phyloP scores from a whole-genome alignment of 108 stramenopile species.

The Skeletonema menzelii region DNA sequence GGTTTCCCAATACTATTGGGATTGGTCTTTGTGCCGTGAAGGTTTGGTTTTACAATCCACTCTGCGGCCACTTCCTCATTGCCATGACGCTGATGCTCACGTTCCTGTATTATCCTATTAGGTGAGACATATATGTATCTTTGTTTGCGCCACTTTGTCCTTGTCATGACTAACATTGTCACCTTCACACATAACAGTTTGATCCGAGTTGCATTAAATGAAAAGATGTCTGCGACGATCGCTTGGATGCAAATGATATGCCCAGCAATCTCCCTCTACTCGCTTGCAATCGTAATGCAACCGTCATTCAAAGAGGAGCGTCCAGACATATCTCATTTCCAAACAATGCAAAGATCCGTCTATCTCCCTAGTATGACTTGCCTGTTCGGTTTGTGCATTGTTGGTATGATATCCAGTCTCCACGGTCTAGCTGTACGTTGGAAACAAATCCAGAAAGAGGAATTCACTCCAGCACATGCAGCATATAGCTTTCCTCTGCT shows the following conservation, averaged over 20 bases:
- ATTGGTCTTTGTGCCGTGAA: conserved; percentile 77
- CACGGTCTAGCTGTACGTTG: conserved; percentile 59
- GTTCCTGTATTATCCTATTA: conserved; percentile 35
- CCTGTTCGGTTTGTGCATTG: conserved; percentile 57
- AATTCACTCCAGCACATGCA: conserved; percentile 83
- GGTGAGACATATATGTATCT: neutral
- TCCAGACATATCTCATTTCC: conserved; percentile 72
- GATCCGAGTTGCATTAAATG: conserved; percentile 67
- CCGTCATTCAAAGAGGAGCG: conserved; percentile 78
- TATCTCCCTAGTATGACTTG: conserved; percentile 76
- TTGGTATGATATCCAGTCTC: conserved; percentile 71
- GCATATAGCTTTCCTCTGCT: conserved; percentile 79
- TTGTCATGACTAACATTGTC: neutral
- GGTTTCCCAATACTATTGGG: conserved; percentile 81
- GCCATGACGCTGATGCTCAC: conserved; percentile 69
- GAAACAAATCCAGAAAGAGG: conserved; percentile 52
- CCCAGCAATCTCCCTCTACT: conserved; percentile 64
- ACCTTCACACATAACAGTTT: conserved; percentile 2
- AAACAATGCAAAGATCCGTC: conserved; percentile 66
- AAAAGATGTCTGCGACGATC: conserved; percentile 76
- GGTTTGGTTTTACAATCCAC: conserved; percentile 70
- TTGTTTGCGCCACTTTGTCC: neutral
- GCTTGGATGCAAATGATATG: conserved; percentile 83
- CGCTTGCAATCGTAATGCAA: conserved; percentile 77
- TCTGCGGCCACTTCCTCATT: conserved; percentile 68